Conservation (phyloP, 164 flowering plant genomes). For the Nymphaea thermarum region DNA sequence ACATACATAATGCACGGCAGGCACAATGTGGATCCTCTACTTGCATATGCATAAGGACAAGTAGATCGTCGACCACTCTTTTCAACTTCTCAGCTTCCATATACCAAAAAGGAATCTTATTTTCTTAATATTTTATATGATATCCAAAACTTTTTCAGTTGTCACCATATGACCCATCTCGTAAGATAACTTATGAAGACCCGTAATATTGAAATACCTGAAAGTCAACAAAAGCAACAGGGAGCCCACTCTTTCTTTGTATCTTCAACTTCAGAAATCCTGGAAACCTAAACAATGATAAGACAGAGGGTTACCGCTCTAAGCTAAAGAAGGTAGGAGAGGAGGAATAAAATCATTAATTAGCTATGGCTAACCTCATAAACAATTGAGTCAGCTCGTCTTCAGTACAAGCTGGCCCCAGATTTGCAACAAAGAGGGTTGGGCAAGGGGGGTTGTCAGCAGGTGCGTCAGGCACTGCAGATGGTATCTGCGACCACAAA, state of each 20-base stretch:
- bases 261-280: constrained; percentile 87
- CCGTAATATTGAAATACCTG: constrained; percentile 34
- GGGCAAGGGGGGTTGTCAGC: constrained; percentile 60
- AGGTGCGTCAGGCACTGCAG: constrained; percentile 15
- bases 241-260: constrained; percentile 75
- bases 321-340: not conserved
- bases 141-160: too few relatives aligned
- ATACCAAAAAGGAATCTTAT: not conserved
- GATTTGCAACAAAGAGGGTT: constrained; percentile 88
- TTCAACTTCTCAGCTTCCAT: not conserved
- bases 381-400: constrained; percentile 71
- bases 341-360: not conserved
- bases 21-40: too few relatives aligned
- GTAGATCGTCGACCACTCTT: not conserved
- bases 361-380: constrained; percentile 43
- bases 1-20: too few relatives aligned
- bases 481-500: constrained; percentile 16
- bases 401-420: constrained; percentile 76
- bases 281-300: constrained; percentile 37
- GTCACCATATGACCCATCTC: too few relatives aligned
- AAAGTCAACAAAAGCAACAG: constrained; percentile 95
- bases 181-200: not conserved
- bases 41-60: not conserved
- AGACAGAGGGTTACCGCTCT: not conserved
- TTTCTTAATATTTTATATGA: too few relatives aligned